phyloP scores from a whole-genome alignment of 805 yeast species.

The Candida pseudoglaebosa region DNA sequence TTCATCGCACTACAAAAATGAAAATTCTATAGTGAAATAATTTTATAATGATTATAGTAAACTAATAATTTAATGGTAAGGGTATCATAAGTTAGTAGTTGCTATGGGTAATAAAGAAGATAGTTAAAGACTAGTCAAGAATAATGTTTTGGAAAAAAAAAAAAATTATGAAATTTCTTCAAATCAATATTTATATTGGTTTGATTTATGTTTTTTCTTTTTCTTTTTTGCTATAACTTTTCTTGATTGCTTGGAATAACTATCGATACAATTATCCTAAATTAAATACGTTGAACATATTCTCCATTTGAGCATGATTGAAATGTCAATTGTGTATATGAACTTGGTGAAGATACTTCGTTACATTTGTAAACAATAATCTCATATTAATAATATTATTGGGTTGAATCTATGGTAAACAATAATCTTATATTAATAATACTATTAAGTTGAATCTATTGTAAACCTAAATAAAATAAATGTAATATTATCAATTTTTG shows the following conservation, averaged over 20 bases:
- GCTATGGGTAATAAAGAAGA: slow-evolving; percentile 12
- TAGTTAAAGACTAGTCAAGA: slow-evolving; percentile 8
- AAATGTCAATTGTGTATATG: slow-evolving; percentile 49
- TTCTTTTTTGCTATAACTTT: neutral
- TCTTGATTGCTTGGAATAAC: slow-evolving; percentile 9
- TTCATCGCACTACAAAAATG: neutral
- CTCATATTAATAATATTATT: slow-evolving; percentile 4
- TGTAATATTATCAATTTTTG: too few species aligned
- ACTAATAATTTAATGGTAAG: slow-evolving; percentile 3
- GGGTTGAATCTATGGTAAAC: slow-evolving; percentile 2
- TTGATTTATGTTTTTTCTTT: neutral
- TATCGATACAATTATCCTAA: slow-evolving; percentile 64
- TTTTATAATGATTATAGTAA: neutral
- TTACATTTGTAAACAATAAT: slow-evolving; percentile 43
- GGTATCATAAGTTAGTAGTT: neutral
- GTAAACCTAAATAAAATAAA: too few species aligned
- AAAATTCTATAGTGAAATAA: too few species aligned
- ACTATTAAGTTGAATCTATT: too few species aligned
- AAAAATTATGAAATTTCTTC: too few species aligned
- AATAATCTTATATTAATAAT: too few species aligned
- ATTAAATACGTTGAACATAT: slow-evolving; percentile 70
- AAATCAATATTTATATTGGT: too few species aligned
- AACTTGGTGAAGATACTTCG: slow-evolving; percentile 74
- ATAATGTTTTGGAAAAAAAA: too few species aligned
- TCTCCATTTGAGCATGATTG: slow-evolving; percentile 58